phyloP scores from a whole-genome alignment of 106 monocot species.

The Dioscorea zingiberensis region DNA sequence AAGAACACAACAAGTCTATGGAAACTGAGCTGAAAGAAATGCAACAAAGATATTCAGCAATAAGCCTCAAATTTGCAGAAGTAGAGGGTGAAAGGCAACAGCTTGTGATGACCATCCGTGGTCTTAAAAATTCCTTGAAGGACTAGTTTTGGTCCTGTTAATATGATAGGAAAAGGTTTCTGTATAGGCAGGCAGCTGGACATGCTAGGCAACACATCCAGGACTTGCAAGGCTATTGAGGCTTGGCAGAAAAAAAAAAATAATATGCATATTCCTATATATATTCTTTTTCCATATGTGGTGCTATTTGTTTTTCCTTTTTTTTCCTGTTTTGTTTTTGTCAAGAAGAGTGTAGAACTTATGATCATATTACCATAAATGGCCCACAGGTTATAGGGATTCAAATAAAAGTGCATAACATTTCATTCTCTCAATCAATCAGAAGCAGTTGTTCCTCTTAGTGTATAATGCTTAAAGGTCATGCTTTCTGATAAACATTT shows the following conservation, averaged over 20 bases:
- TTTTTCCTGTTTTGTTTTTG: too few relatives aligned
- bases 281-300: too few relatives aligned
- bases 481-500: too few relatives aligned
- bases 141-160: slow-evolving; percentile 17
- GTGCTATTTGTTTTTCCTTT: too few relatives aligned
- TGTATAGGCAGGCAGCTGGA: slow-evolving; percentile 43
- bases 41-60: slow-evolving; percentile 90
- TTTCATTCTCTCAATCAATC: too few relatives aligned
- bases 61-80: slow-evolving; percentile 95
- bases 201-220: slow-evolving; percentile 13
- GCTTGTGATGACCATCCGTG: slow-evolving; percentile 81
- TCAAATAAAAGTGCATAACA: too few relatives aligned
- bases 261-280: too few relatives aligned
- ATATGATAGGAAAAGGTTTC: slow-evolving; percentile 11
- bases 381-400: too few relatives aligned
- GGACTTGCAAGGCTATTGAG: slow-evolving; percentile 12
- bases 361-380: too few relatives aligned
- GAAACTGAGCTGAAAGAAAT: slow-evolving; percentile 89
- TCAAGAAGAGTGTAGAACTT: too few relatives aligned
- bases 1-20: slow-evolving; percentile 54
- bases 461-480: too few relatives aligned
- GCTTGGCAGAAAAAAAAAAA: slow-evolving; percentile 5
- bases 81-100: slow-evolving; percentile 97
- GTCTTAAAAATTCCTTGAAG: slow-evolving; percentile 75
- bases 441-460: too few relatives aligned